Conservation (phyloP, 148 eudicot species). For the Camellia granthamiana region DNA sequence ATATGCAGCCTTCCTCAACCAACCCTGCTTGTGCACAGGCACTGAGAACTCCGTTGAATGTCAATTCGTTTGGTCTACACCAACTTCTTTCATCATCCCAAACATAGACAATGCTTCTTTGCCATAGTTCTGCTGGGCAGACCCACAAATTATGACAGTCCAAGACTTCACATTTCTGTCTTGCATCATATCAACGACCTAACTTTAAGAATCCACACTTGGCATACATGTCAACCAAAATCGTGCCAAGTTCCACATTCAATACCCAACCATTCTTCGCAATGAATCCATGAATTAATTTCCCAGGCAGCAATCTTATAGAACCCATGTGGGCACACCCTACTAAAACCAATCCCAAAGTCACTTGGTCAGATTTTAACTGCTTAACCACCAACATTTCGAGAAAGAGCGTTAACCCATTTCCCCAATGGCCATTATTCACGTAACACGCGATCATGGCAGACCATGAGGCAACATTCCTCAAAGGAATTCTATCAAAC, state of each 20-base stretch:
- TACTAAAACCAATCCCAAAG: conserved; percentile 27
- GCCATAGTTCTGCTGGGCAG: conserved; percentile 36
- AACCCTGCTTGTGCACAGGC: conserved; percentile 49
- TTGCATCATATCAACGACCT: conserved; percentile 33
- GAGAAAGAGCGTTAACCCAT: conserved; percentile 29
- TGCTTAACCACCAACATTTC: conserved; percentile 14
- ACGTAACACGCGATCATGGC: conserved; percentile 38
- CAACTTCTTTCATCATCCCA: conserved; percentile 28
- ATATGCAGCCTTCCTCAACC: conserved; percentile 39
- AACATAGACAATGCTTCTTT: conserved; percentile 32
- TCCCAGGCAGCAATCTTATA: conserved; percentile 32
- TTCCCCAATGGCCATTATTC: conserved; percentile 16
- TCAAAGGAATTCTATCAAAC: conserved; percentile 35
- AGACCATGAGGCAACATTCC: conserved; percentile 38
- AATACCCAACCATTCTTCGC: conserved; percentile 33
- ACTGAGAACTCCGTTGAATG: conserved; percentile 44
- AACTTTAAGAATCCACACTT: conserved; percentile 34
- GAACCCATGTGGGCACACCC: conserved; percentile 34
- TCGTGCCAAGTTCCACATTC: conserved; percentile 40
- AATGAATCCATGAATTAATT: conserved; percentile 31
- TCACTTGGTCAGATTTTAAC: conserved; percentile 37
- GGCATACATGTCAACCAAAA: conserved; percentile 42
- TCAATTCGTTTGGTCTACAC: conserved; percentile 39
- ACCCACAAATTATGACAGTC: conserved; percentile 47
- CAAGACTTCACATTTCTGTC: conserved; percentile 36